phyloP scores from a whole-genome alignment of 2,329 filamentous ascomycete species.

The Penicillium sp. region DNA sequence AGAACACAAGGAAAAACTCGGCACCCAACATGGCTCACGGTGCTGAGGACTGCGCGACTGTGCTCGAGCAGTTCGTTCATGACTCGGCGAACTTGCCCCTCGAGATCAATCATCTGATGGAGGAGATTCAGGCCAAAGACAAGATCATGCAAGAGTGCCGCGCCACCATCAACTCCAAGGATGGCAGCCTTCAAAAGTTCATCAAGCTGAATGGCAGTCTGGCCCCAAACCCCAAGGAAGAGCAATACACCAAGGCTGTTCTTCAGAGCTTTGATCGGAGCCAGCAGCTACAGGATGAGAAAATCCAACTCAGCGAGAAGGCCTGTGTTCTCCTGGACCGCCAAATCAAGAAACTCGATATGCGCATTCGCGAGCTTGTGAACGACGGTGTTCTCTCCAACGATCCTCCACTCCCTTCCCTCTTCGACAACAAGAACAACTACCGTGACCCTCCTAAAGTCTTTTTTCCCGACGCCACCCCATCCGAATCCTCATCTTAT shows the following conservation, averaged over 20 bases:
- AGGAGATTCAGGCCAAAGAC: slow-evolving; percentile 62
- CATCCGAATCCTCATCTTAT: slow-evolving; percentile 40
- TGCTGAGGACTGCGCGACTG: slow-evolving; percentile 56
- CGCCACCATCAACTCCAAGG: slow-evolving; percentile 52
- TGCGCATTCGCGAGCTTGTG: slow-evolving; percentile 55
- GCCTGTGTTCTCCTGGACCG: slow-evolving; percentile 55
- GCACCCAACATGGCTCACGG: slow-evolving; percentile 38
- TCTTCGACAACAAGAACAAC: slow-evolving; percentile 47
- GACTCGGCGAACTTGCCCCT: slow-evolving; percentile 58
- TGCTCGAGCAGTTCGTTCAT: slow-evolving; percentile 61
- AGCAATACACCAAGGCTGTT: slow-evolving; percentile 53
- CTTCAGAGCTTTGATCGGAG: slow-evolving; percentile 53
- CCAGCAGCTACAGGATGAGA: slow-evolving; percentile 56
- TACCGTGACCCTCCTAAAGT: slow-evolving; percentile 43
- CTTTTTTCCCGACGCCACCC: slow-evolving; percentile 43
- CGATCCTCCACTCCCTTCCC: slow-evolving; percentile 55
- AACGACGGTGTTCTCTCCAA: slow-evolving; percentile 54
- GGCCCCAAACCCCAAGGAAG: slow-evolving; percentile 58
- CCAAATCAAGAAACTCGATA: slow-evolving; percentile 57
- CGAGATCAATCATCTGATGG: slow-evolving; percentile 60
- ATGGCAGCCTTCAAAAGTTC: slow-evolving; percentile 59
- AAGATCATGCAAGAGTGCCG: slow-evolving; percentile 53
- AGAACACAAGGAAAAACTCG: background rate
- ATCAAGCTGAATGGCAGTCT: slow-evolving; percentile 58
- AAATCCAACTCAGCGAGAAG: slow-evolving; percentile 55